phyloP scores from a whole-genome alignment of 2,329 filamentous ascomycete genomes.

The Coleophoma cylindrospora region DNA sequence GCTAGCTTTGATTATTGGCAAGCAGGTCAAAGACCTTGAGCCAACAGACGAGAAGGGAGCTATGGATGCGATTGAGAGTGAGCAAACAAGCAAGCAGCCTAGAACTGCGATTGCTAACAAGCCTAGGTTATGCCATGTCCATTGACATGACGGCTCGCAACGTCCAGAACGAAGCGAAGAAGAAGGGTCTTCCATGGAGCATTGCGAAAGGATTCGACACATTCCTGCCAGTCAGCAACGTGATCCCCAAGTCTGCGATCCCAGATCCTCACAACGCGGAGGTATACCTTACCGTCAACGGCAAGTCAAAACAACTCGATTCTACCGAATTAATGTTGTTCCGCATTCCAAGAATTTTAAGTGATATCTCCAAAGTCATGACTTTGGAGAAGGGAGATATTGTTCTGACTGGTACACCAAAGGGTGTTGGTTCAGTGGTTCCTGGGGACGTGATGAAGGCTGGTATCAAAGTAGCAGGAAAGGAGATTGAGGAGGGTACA shows the following conservation, averaged over 20 bases:
- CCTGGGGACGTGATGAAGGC: slow-evolving; percentile 85
- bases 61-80: slow-evolving; percentile 76
- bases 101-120: slow-evolving; percentile 1
- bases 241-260: slow-evolving; percentile 76
- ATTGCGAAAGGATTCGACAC: slow-evolving; percentile 98
- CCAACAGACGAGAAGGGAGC: slow-evolving; percentile 71
- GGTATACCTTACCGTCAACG: slow-evolving; percentile 81
- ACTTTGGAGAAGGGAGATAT: slow-evolving; percentile 88
- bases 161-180: slow-evolving; percentile 93
- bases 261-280: slow-evolving; percentile 84
- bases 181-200: slow-evolving; percentile 91
- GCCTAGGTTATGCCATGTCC: slow-evolving; percentile 73
- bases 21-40: slow-evolving; percentile 69
- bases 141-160: slow-evolving; percentile 99
- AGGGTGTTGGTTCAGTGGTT: slow-evolving; percentile 83
- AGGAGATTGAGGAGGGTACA: slow-evolving; percentile 77
- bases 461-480: slow-evolving; percentile 72
- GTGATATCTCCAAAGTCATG: slow-evolving; percentile 94
- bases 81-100: slow-evolving; percentile 13
- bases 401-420: slow-evolving; percentile 93
- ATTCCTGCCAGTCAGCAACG: slow-evolving; percentile 80
- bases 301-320: slow-evolving; percentile 72
- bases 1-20: slow-evolving; percentile 83
- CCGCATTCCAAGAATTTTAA: slow-evolving; percentile 78
- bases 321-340: slow-evolving; percentile 95